Base-by-base conservation (phyloP, 768 basidiomycete species). In the Suillus variegatus region DNA sequence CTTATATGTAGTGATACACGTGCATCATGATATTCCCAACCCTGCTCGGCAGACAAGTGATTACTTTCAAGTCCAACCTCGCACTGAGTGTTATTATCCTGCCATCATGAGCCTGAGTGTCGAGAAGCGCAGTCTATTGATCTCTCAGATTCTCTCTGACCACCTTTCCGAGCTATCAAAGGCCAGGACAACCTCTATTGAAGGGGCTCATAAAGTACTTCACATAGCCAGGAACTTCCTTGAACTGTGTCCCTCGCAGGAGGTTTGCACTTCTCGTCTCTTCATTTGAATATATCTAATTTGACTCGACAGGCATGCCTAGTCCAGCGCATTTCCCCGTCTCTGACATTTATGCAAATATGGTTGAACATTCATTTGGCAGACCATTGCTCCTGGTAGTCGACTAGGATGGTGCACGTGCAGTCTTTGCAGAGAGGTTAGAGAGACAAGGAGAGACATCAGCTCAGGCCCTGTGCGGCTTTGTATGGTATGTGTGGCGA, bases 331-430 rank as follows among this genome's bases (percentile, higher is more conserved):
- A 88, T 73, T 93, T 92, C 74, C 90, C 91, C 0, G 90, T 90
- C 72, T 81, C 88, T 25, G 78, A 82, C 38, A 68, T 94, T 52
- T 84, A 84, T 3, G 87, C 84, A 16, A 81, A 87, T 41, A 80
- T 82, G 44, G 18, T 38, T n/a, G n/a, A 43, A n/a, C 44, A 16
- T 20, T 8, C 41, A 65, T 71, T 67, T 67, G 68, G 22, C 71
- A 94, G 89, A 91, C 88, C 3, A 85, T 94, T 56, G 89, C 89
- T 3, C 92, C 93, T 4, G 93, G 92, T 4, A 85, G 85, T 62
- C 85, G 92, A 10, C 74, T 94, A 32, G 93, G 93, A 4, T 95
- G 88, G 88, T 88, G 90, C 72, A 93, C 91, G 3, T 89, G 89
- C 70, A 88, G 57, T 88, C 32, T 93, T 95, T 72, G 88, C 89